Conservation (phyloP, 1,139 yeast genomes). For the Saccharomyces hybrid region DNA sequence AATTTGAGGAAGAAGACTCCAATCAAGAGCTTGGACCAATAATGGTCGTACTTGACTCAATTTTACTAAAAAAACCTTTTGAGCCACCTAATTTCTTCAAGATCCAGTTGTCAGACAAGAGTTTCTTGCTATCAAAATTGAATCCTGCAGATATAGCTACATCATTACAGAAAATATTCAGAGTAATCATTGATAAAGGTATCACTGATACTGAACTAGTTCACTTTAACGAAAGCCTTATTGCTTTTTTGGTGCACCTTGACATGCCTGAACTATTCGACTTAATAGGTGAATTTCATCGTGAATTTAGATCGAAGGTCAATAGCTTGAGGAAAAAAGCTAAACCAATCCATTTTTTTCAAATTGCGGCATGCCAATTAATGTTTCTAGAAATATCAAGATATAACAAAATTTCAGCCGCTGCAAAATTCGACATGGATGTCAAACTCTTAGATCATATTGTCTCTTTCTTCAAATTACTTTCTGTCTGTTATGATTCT, state of each 20-base stretch:
- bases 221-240: constrained; percentile 9
- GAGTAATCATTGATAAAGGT: constrained; percentile 20
- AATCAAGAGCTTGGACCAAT: background rate
- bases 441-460: constrained; percentile 21
- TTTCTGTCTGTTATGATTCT: constrained; percentile 15
- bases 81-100: constrained; percentile 16
- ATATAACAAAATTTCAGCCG: constrained; percentile 16
- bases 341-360: constrained; percentile 30
- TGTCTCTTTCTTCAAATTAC: constrained; percentile 24
- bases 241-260: constrained; percentile 17
- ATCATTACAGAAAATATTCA: constrained; percentile 14
- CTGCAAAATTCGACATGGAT: constrained; percentile 12
- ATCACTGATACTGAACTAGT: constrained; percentile 23
- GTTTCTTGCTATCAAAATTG: constrained; percentile 20
- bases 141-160: constrained; percentile 9
- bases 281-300: constrained; percentile 22
- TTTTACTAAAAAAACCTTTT: constrained; percentile 6
- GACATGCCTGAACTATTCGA: constrained; percentile 16
- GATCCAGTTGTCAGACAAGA: constrained; percentile 11
- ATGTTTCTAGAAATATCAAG: constrained; percentile 23
- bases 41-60: background rate
- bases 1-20: background rate
- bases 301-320: constrained; percentile 23
- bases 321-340: constrained; percentile 17
- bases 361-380: constrained; percentile 26